These are phyloP conservation scores for Fusarium sp. DNA, from an alignment of 2,329 filamentous ascomycete species.

Conservation along the genomic window DNA sequence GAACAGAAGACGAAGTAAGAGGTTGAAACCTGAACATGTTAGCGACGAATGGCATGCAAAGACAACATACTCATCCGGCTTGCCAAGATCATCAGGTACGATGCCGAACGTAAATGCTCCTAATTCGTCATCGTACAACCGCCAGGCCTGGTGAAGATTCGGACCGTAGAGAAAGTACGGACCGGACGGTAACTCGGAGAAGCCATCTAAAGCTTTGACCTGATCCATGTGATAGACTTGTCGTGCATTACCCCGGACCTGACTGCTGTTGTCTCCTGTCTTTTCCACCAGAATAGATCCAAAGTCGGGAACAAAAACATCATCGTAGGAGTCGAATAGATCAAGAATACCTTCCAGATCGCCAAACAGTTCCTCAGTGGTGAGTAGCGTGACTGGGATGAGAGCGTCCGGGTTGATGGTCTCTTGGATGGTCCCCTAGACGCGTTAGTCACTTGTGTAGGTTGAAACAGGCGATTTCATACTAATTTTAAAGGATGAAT, in stretches of 20 bases:
- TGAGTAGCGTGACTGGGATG: conserved; percentile 57
- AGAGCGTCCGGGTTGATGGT: conserved; percentile 58
- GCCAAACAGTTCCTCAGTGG: conserved; percentile 55
- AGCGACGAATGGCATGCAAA: not conserved
- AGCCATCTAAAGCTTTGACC: conserved; percentile 30
- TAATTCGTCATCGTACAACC: conserved; percentile 56
- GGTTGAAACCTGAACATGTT: conserved; percentile 50
- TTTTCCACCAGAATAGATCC: conserved; percentile 57
- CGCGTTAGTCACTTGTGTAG: not conserved
- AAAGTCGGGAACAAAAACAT: conserved; percentile 58
- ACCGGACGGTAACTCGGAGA: conserved; percentile 54
- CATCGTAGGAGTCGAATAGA: conserved; percentile 54
- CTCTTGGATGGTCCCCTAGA: conserved; percentile 58
- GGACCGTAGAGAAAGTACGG: conserved; percentile 59
- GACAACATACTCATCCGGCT: conserved; percentile 45
- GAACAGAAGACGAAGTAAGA: conserved; percentile 46
- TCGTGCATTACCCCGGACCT: not conserved
- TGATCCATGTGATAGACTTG: conserved; percentile 44
- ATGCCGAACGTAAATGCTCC: conserved; percentile 57
- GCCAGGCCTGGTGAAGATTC: conserved; percentile 59
- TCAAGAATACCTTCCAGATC: conserved; percentile 54
- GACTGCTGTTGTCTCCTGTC: conserved; percentile 39
- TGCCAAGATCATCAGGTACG: conserved; percentile 52
- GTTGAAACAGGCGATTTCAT: not conserved
- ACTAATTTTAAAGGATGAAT: conserved; percentile 57